phyloP scores from a whole-genome alignment of 2,329 filamentous ascomycete species.

The Chrysoporthe deuterocubensis region DNA sequence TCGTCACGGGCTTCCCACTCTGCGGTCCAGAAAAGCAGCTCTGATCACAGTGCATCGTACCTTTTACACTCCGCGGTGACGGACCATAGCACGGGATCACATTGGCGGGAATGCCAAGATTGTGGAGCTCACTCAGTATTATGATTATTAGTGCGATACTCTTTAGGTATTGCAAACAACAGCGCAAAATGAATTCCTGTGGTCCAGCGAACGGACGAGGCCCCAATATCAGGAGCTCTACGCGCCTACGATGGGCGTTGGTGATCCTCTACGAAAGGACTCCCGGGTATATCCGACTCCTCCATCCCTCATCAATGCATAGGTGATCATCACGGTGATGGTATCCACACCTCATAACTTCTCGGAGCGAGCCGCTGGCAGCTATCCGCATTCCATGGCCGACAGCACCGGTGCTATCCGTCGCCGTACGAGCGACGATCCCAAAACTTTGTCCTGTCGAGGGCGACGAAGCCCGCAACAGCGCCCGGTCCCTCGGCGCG shows the following conservation, averaged over 20 bases:
- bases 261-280: not conserved
- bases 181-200: not conserved
- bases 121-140: not conserved
- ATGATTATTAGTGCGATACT: slow-evolving; percentile 18
- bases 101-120: not conserved
- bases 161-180: not conserved
- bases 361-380: not conserved
- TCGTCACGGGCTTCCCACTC: not conserved
- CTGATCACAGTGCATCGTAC: not conserved
- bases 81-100: not conserved
- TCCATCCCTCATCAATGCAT: not conserved
- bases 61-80: not conserved
- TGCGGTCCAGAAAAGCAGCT: not conserved
- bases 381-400: too few relatives aligned
- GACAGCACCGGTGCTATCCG: not conserved
- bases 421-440: not conserved
- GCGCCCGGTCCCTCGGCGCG: not conserved
- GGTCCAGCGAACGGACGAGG: slow-evolving; percentile 9
- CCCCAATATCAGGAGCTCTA: not conserved
- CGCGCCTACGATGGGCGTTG: not conserved
- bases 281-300: slow-evolving; percentile 26
- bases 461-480: not conserved
- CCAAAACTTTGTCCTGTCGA: not conserved
- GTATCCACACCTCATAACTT: not conserved
- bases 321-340: not conserved